Evolutionary conservation across 139 green algal genomes (phyloP).

Genomic region (Coelastrella sp.): DNA sequence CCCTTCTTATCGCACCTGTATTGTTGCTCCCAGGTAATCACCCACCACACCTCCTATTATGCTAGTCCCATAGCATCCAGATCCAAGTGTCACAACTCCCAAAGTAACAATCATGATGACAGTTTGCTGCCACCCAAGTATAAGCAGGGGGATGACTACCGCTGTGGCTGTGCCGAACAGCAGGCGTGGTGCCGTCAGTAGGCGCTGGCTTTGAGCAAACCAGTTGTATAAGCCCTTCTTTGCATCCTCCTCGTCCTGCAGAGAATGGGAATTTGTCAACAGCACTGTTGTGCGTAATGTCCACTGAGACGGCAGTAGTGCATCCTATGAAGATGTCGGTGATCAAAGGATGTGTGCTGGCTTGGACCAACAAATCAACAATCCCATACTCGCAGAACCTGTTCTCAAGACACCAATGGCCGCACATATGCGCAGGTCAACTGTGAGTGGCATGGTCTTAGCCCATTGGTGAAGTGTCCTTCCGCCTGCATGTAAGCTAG

Average conservation of each 20-base stretch:
- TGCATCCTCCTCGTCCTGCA: constrained; percentile 67
- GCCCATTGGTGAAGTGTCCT: too few species aligned
- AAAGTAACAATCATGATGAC: neutral
- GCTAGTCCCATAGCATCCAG: constrained; percentile 53
- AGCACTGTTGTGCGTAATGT: too few species aligned
- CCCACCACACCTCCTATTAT: constrained; percentile 66
- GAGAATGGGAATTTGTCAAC: neutral
- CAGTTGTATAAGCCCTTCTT: constrained; percentile 75
- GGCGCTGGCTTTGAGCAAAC: constrained; percentile 50
- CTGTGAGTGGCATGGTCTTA: too few species aligned
- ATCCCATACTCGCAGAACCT: too few species aligned
- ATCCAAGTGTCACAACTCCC: constrained; percentile 1
- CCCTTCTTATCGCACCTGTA: constrained; percentile 37
- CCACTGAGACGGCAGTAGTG: neutral
- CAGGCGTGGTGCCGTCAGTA: constrained; percentile 63
- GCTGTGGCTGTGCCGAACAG: constrained; percentile 52
- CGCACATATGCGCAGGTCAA: too few species aligned
- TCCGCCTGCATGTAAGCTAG: too few species aligned
- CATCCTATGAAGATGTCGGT: neutral
- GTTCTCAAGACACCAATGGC: too few species aligned
- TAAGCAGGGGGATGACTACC: constrained; percentile 15
- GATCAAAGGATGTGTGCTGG: neutral
- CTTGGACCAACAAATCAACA: too few species aligned
- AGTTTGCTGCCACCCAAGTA: constrained; percentile 35
- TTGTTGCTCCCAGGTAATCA: constrained; percentile 70